A percentile compares a stretch with the other conserved stretches of the same genome.
phyloP scores from a whole-genome alignment of 2,329 filamentous ascomycete species.

The Fusarium poae region DNA sequence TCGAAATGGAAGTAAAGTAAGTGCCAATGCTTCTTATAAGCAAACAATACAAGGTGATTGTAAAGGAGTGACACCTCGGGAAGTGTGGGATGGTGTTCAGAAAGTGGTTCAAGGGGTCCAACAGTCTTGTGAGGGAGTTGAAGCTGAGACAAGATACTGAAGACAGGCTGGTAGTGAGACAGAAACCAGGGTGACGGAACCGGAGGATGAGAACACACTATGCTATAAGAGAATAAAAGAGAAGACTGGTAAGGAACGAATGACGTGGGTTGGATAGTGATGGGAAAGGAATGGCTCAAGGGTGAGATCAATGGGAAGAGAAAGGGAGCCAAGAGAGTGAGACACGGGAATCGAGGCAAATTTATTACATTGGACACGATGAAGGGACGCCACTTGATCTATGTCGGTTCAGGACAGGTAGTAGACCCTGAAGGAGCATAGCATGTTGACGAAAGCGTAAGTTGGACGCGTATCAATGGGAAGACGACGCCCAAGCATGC shows the following conservation, averaged over 20 bases:
- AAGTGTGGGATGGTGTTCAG: constrained; percentile 22
- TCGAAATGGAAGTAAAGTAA: constrained; percentile 1
- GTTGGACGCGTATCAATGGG: constrained; percentile 14
- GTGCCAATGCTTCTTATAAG: constrained; percentile 36
- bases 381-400: constrained; percentile 17
- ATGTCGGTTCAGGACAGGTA: constrained; percentile 7
- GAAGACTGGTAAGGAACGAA: constrained; percentile 18
- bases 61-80: constrained; percentile 26
- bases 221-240: constrained; percentile 39
- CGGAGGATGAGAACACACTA: constrained; percentile 26
- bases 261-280: constrained; percentile 26
- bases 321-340: constrained; percentile 12
- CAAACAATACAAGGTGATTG: constrained; percentile 3
- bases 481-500: constrained; percentile 13
- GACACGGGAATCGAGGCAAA: constrained; percentile 29
- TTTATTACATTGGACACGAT: constrained; percentile 33
- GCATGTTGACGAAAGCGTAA: constrained; percentile 33
- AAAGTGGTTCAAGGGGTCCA: constrained; percentile 7
- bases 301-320: constrained; percentile 21
- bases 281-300: constrained; percentile 31
- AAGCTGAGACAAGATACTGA: constrained; percentile 38
- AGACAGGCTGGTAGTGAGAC: constrained; percentile 37
- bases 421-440: constrained; percentile 12
- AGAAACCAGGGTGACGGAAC: constrained; percentile 22
- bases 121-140: constrained; percentile 21